Evolutionary conservation across 768 basidiomycete genomes (phyloP), one percentile per base, ranked within the genome.

Genomic region (Scleroderma bovista): DNA sequence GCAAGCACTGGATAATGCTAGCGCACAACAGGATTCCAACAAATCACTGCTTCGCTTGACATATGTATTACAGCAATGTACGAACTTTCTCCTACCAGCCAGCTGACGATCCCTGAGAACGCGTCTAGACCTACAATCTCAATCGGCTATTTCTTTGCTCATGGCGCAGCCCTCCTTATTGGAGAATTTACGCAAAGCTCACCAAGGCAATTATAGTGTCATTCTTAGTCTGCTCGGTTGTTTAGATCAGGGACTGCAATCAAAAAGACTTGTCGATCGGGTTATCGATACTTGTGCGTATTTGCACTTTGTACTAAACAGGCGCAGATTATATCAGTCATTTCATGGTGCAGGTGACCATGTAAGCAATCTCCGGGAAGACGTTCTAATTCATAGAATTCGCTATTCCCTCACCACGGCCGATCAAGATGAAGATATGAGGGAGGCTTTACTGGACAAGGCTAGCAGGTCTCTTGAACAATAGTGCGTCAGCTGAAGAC

Each of bases 221-320:
- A 85, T 99, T 36, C 78, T 98, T 26, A 92, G 91, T 60, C 75
- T 99, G 41, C 75, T 98, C 6, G 94, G 94, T n/a, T 93, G 86
- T 57, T 69, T 99, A 42, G 96, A 98, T 56, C 76, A 86, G 47
- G 96, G 96, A 0, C 67, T 84, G 31, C 79, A 80, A 57, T 79
- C 84, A n/a, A 99, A 99, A 73, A 81, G 74, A 48, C 75, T 98
- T 2, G 94, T 94, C 0, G 96, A 99, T 68, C 78, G 82, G 12
- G 80, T 96, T 51, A 86, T 98, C 48, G 94, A 99, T 63, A 76
- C 83, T 44, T 72, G 74, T 77, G 51, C 29, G 78, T 40, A 8
- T 38, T 4, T 45, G 23, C 11, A 47, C 26, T 10, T 22, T 26
- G 40, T 45, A n/a, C 17, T 37, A 15, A 17, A 6, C 24, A 41